Percentiles rank a stretch among this genome's conserved stretches.
Conservation (phyloP, 2,329 filamentous ascomycete species). For the Sclerotinia glacialis region DNA sequence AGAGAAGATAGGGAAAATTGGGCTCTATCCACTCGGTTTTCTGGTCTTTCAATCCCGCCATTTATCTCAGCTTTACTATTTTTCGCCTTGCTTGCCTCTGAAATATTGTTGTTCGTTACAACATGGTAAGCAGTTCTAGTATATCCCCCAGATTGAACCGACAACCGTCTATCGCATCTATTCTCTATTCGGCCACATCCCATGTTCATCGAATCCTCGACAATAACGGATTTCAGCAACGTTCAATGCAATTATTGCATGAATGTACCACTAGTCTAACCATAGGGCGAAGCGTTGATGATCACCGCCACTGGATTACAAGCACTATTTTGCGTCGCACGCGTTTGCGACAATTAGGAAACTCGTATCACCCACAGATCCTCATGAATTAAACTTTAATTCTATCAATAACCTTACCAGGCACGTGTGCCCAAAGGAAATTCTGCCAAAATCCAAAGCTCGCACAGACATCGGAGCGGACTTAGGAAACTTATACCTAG, state of each 20-base stretch:
- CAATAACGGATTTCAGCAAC: not conserved
- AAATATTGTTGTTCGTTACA: not conserved
- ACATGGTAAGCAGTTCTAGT: not conserved
- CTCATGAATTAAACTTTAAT: constrained; percentile 1
- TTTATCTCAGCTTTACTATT: not conserved
- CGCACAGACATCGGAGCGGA: constrained; percentile 10
- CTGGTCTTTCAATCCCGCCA: not conserved
- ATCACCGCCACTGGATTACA: not conserved
- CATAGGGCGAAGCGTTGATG: not conserved
- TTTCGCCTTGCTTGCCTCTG: not conserved
- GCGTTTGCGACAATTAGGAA: constrained; percentile 3
- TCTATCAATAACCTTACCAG: constrained; percentile 8
- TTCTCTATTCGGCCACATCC: not conserved
- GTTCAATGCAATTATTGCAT: constrained; percentile 6
- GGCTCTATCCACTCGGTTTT: not conserved
- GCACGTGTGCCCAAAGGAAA: not conserved
- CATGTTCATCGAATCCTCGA: not conserved
- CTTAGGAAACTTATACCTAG: not conserved
- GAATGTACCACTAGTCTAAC: not conserved
- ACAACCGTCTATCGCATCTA: not conserved
- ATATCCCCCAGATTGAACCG: not conserved
- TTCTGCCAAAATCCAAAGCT: constrained; percentile 1
- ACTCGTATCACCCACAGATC: not conserved
- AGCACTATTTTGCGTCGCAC: not conserved
- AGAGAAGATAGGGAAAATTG: not conserved